Conservation (phyloP, 202 grass and related monocot species). For the Carex arenaria region DNA sequence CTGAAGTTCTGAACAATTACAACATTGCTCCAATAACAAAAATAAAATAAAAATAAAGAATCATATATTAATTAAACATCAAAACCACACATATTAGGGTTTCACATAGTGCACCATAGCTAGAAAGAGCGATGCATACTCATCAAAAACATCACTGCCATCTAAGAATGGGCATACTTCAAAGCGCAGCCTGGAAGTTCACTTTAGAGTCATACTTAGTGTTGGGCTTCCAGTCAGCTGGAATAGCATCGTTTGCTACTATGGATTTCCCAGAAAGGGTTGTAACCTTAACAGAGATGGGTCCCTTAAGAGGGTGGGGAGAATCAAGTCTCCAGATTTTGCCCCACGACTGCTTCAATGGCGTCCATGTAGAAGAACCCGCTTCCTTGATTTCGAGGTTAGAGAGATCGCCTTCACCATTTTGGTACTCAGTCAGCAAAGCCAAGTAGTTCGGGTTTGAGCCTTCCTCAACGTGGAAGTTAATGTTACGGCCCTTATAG, state of each 20-base stretch:
- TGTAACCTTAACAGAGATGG: slow-evolving; percentile 55
- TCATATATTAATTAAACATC: background rate
- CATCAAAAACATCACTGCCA: background rate
- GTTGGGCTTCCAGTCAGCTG: slow-evolving; percentile 50
- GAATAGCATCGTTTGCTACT: slow-evolving; percentile 56
- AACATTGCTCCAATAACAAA: background rate
- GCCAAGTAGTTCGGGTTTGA: slow-evolving; percentile 66
- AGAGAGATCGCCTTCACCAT: slow-evolving; percentile 57
- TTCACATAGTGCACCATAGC: background rate
- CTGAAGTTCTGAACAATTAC: background rate
- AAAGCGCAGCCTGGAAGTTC: slow-evolving; percentile 39
- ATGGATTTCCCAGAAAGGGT: slow-evolving; percentile 39
- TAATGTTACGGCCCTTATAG: slow-evolving; percentile 36
- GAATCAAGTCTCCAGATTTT: slow-evolving; percentile 54
- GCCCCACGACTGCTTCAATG: slow-evolving; percentile 68
- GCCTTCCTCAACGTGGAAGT: slow-evolving; percentile 53
- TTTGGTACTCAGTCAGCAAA: slow-evolving; percentile 57
- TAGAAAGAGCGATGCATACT: background rate
- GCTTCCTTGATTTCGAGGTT: slow-evolving; percentile 57
- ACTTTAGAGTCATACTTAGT: slow-evolving; percentile 42
- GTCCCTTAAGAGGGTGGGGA: slow-evolving; percentile 30
- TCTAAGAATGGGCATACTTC: background rate
- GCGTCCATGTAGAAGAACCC: slow-evolving; percentile 36
- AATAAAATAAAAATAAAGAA: background rate
- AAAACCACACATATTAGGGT: background rate